These are phyloP conservation scores for Reticulascus tulasneorum DNA, from an alignment of 2,329 filamentous ascomycete species.

Conservation along the genomic window DNA sequence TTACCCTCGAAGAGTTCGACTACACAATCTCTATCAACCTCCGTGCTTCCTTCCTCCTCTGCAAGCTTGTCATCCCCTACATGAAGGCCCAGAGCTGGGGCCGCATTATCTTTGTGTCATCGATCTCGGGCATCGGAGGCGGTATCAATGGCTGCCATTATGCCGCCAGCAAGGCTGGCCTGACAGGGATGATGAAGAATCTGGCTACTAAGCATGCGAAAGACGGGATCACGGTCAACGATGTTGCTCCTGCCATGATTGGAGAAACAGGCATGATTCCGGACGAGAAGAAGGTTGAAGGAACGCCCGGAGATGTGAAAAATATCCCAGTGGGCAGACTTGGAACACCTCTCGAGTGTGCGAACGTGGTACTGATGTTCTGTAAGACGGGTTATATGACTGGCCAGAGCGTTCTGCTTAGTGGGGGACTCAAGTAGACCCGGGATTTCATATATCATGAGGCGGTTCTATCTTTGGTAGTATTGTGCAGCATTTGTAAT, in stretches of 20 bases:
- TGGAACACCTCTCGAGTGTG: constrained; percentile 55
- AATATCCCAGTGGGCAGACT: constrained; percentile 57
- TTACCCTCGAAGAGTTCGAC: constrained; percentile 61
- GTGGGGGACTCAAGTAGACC: constrained; percentile 45
- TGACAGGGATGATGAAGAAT: constrained; percentile 64
- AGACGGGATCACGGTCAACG: constrained; percentile 61
- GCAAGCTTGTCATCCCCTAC: constrained; percentile 55
- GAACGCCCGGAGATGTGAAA: constrained; percentile 54
- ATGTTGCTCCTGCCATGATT: constrained; percentile 67
- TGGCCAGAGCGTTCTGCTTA: constrained; percentile 50
- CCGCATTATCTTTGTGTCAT: constrained; percentile 60
- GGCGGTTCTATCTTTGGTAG: too few relatives aligned
- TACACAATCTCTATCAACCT: constrained; percentile 59
- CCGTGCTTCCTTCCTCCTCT: constrained; percentile 57
- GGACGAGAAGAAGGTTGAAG: constrained; percentile 43
- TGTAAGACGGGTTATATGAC: constrained; percentile 58
- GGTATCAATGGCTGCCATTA: constrained; percentile 62
- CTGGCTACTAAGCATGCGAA: constrained; percentile 55
- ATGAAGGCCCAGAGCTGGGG: constrained; percentile 61
- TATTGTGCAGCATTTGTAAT: too few relatives aligned
- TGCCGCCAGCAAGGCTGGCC: constrained; percentile 57
- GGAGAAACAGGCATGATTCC: constrained; percentile 61
- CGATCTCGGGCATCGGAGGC: constrained; percentile 58
- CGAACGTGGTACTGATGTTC: constrained; percentile 58
- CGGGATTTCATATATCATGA: background rate